Conservation (phyloP, 352 stramenopile species). For the Pythium sukuiense region DNA sequence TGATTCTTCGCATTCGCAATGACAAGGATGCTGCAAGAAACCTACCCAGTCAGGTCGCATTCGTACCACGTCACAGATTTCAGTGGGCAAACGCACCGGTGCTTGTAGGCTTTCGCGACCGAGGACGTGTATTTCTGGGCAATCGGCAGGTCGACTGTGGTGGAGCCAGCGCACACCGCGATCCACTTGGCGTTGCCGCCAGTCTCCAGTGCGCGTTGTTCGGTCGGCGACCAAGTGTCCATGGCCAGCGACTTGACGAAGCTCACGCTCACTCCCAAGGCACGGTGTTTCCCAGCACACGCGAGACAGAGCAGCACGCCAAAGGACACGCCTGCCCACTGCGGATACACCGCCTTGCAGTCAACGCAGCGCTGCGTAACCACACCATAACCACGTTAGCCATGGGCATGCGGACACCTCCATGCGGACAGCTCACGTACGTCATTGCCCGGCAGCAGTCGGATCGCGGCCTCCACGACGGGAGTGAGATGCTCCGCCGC, state of each 20-base stretch:
- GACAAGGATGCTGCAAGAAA: constrained; percentile 23
- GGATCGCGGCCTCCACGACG: constrained; percentile 51
- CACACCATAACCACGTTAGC: constrained; percentile 1
- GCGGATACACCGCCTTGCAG: constrained; percentile 76
- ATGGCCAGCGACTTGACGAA: constrained; percentile 86
- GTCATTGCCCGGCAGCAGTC: constrained; percentile 73
- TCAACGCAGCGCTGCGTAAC: constrained; percentile 65
- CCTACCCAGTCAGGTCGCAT: neutral
- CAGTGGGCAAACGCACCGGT: constrained; percentile 25
- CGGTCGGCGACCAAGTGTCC: constrained; percentile 62
- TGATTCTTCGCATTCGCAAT: constrained; percentile 16
- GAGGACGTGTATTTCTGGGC: constrained; percentile 66
- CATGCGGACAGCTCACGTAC: constrained; percentile 33
- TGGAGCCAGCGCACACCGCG: constrained; percentile 60
- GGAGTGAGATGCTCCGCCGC: constrained; percentile 42
- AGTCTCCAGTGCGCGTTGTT: constrained; percentile 60
- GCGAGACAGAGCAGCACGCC: constrained; percentile 77
- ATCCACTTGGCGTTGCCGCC: constrained; percentile 83
- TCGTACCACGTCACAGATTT: constrained; percentile 2
- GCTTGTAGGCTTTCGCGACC: constrained; percentile 65
- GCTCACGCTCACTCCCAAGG: constrained; percentile 75
- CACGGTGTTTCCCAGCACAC: constrained; percentile 77
- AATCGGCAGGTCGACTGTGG: constrained; percentile 42
- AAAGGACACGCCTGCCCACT: constrained; percentile 84
- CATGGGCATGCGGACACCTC: neutral